These are phyloP conservation scores for Lophiostoma macrostomum DNA, from an alignment of 495 filamentous ascomycete species.

Conservation along the genomic window DNA sequence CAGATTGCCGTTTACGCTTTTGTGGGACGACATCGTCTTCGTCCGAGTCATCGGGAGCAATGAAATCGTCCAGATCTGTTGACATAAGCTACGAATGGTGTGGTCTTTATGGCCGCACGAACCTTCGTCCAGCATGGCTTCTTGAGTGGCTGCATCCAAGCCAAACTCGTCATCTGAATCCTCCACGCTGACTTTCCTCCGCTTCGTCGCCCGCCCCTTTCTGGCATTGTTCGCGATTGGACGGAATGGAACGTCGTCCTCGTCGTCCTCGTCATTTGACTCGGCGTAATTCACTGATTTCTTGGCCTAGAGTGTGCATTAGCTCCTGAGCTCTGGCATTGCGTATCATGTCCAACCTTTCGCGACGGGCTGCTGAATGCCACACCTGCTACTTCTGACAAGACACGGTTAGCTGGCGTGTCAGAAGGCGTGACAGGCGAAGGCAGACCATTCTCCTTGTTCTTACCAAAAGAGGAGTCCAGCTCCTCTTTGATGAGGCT, in stretches of 20 bases:
- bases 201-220: slow-evolving; percentile 38
- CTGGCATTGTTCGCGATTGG: slow-evolving; percentile 38
- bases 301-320: slow-evolving; percentile 40
- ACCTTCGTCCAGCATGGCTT: slow-evolving; percentile 60
- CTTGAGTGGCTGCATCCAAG: slow-evolving; percentile 51
- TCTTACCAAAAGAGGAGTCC: slow-evolving; percentile 21
- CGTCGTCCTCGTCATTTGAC: slow-evolving; percentile 60
- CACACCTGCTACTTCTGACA: slow-evolving; percentile 39
- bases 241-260: slow-evolving; percentile 52
- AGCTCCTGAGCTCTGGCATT: not conserved
- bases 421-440: slow-evolving; percentile 41
- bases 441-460: slow-evolving; percentile 45
- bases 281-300: slow-evolving; percentile 65
- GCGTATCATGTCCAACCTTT: slow-evolving; percentile 45
- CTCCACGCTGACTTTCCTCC: slow-evolving; percentile 39
- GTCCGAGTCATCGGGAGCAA: slow-evolving; percentile 76
- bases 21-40: slow-evolving; percentile 65
- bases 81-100: not conserved
- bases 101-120: slow-evolving; percentile 15
- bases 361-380: slow-evolving; percentile 56
- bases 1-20: slow-evolving; percentile 67
- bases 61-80: slow-evolving; percentile 77
- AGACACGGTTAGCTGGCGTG: slow-evolving; percentile 35
- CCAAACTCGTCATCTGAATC: slow-evolving; percentile 74
- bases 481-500: slow-evolving; percentile 50